Evolutionary conservation across 495 filamentous ascomycete genomes (phyloP).

Genomic region (Bacidia rubella): DNA sequence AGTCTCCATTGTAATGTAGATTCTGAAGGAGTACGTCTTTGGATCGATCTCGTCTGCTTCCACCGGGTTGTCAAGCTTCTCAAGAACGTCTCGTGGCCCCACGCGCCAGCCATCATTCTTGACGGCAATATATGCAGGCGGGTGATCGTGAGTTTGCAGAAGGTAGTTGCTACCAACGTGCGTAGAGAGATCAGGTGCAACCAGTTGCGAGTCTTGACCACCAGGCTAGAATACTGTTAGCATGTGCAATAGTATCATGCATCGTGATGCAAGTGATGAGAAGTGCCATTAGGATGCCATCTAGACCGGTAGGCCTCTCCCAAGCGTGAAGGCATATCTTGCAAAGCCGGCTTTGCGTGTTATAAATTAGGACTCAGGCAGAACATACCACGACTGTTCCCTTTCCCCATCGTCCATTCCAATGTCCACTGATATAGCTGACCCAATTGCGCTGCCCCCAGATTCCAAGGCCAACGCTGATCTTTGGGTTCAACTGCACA

Average conservation of each 20-base stretch:
- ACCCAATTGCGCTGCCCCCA: conserved; percentile 47
- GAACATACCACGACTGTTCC: conserved; percentile 42
- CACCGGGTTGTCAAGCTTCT: conserved; percentile 39
- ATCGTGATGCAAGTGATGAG: neutral
- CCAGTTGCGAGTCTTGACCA: conserved; percentile 45
- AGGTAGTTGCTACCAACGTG: conserved; percentile 40
- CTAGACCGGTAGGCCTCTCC: too few species aligned
- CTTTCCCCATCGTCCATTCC: conserved; percentile 47
- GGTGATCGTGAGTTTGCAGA: conserved; percentile 44
- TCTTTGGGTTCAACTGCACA: conserved; percentile 44
- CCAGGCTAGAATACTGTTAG: conserved; percentile 31
- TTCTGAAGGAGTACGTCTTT: conserved; percentile 42
- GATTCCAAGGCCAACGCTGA: conserved; percentile 36
- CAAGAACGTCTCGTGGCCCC: conserved; percentile 42
- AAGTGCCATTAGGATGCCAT: neutral
- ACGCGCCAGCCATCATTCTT: conserved; percentile 44
- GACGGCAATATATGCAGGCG: conserved; percentile 45
- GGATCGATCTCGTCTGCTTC: conserved; percentile 40
- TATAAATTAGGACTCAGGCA: neutral
- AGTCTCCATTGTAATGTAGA: conserved; percentile 47
- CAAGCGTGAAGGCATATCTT: too few species aligned
- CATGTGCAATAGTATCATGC: neutral
- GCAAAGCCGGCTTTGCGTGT: too few species aligned
- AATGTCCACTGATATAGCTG: conserved; percentile 42
- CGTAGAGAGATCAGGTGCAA: conserved; percentile 41